phyloP scores from a whole-genome alignment of 2,329 filamentous ascomycete genomes.

The Fusarium sulawesiense region DNA sequence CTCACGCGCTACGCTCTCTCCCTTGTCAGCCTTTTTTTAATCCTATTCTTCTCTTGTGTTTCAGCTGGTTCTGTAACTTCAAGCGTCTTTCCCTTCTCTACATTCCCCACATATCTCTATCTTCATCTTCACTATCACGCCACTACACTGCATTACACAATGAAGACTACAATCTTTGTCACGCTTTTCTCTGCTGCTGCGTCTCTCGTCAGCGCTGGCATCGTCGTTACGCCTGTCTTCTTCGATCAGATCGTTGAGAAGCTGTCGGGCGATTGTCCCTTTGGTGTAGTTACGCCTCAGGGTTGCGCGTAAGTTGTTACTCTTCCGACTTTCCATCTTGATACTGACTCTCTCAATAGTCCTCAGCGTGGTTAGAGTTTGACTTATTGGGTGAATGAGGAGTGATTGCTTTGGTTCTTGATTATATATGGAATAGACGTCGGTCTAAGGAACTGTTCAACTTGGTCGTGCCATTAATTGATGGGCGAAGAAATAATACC shows the following conservation, averaged over 20 bases:
- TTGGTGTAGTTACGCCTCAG: constrained; percentile 65
- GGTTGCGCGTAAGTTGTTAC: constrained; percentile 66
- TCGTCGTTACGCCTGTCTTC: constrained; percentile 66
- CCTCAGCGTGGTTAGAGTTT: constrained; percentile 34
- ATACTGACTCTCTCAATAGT: constrained; percentile 17
- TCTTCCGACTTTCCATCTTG: neutral
- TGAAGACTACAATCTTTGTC: constrained; percentile 47
- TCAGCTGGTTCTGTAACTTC: constrained; percentile 39
- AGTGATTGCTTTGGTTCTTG: neutral
- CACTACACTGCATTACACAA: constrained; percentile 41
- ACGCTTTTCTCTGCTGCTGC: constrained; percentile 57
- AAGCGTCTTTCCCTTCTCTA: constrained; percentile 7
- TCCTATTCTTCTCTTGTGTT: constrained; percentile 15
- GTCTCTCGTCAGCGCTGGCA: constrained; percentile 62
- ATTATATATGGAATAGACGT: neutral
- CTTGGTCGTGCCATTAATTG: neutral
- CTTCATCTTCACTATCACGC: constrained; percentile 1
- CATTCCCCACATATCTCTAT: neutral
- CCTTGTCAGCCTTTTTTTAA: constrained; percentile 15
- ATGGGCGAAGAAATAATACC: neutral
- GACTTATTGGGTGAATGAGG: neutral
- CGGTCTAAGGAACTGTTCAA: constrained; percentile 1
- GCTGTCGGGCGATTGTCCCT: constrained; percentile 63
- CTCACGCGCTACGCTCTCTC: constrained; percentile 3
- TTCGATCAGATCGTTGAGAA: constrained; percentile 64